Conservation (phyloP, 352 stramenopile species). For the Peronospora belbahrii region DNA sequence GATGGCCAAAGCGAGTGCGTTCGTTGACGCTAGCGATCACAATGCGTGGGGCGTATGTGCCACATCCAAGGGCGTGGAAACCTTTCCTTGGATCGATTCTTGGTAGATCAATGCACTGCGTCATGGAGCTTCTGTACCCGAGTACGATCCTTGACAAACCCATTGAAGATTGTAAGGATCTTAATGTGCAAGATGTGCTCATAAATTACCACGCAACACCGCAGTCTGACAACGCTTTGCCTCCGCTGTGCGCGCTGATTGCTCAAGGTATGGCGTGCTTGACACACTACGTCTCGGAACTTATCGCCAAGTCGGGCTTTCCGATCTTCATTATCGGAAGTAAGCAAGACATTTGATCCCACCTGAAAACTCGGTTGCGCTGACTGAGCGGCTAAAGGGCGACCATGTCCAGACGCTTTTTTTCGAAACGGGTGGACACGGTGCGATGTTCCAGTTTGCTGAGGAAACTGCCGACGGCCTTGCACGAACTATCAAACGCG, state of each 20-base stretch:
- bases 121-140: constrained; percentile 29
- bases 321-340: constrained; percentile 43
- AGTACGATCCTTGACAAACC: constrained; percentile 16
- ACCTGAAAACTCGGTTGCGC: constrained; percentile 24
- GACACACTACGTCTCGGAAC: constrained; percentile 39
- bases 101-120: constrained; percentile 17
- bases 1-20: constrained; percentile 20
- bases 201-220: constrained; percentile 29
- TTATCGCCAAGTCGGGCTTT: constrained; percentile 32
- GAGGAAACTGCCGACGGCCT: constrained; percentile 30
- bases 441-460: constrained; percentile 26
- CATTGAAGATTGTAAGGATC: constrained; percentile 18
- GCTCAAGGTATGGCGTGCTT: constrained; percentile 41
- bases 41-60: constrained; percentile 22
- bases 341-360: constrained; percentile 44
- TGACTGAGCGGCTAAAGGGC: constrained; percentile 23
- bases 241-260: constrained; percentile 25
- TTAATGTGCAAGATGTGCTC: constrained; percentile 29
- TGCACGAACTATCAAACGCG: constrained; percentile 22
- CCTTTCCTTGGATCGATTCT: constrained; percentile 22
- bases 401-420: constrained; percentile 26
- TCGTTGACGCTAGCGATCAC: constrained; percentile 35
- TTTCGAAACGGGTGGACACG: constrained; percentile 30
- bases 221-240: constrained; percentile 13
- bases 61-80: constrained; percentile 23